These are phyloP conservation scores for Aspergillus flavus DNA, from an alignment of 2,329 filamentous ascomycete genomes.

Conservation along the genomic window DNA sequence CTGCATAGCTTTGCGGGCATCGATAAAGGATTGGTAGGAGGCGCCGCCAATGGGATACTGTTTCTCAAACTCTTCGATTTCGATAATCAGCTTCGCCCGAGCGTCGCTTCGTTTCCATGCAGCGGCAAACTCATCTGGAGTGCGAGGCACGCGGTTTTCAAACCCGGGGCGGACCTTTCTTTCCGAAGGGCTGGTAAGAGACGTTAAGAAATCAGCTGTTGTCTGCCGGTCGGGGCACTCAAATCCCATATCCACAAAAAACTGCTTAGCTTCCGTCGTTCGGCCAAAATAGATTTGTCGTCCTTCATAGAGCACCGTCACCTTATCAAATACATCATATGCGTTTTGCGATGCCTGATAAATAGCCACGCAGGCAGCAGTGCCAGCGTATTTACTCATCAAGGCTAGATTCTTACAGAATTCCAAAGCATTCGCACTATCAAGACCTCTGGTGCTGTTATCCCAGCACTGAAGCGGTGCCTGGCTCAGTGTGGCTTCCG, in stretches of 20 bases:
- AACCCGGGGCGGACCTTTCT: constrained; percentile 57
- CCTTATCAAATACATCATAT: constrained; percentile 67
- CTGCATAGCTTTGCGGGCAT: constrained; percentile 31
- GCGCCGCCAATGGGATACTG: constrained; percentile 30
- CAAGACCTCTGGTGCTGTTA: constrained; percentile 55
- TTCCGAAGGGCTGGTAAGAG: constrained; percentile 64
- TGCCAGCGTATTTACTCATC: constrained; percentile 53
- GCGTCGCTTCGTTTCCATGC: constrained; percentile 55
- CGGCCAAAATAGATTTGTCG: constrained; percentile 72
- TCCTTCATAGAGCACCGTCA: constrained; percentile 68
- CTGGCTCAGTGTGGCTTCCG: constrained; percentile 55
- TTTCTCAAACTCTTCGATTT: constrained; percentile 42
- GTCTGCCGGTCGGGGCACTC: constrained; percentile 66
- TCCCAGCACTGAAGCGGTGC: constrained; percentile 53
- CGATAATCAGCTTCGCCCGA: constrained; percentile 35
- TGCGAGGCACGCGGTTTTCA: constrained; percentile 63
- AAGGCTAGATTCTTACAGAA: constrained; percentile 57
- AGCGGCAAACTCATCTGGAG: constrained; percentile 66
- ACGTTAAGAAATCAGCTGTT: constrained; percentile 68
- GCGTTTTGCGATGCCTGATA: constrained; percentile 55
- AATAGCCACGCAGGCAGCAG: constrained; percentile 58
- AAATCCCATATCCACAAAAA: constrained; percentile 69
- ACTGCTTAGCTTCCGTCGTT: constrained; percentile 58
- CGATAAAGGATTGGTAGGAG: constrained; percentile 36
- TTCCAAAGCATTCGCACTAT: constrained; percentile 59